Conservation (phyloP, 352 stramenopile species). For the Aphanomyces cochlioides region DNA sequence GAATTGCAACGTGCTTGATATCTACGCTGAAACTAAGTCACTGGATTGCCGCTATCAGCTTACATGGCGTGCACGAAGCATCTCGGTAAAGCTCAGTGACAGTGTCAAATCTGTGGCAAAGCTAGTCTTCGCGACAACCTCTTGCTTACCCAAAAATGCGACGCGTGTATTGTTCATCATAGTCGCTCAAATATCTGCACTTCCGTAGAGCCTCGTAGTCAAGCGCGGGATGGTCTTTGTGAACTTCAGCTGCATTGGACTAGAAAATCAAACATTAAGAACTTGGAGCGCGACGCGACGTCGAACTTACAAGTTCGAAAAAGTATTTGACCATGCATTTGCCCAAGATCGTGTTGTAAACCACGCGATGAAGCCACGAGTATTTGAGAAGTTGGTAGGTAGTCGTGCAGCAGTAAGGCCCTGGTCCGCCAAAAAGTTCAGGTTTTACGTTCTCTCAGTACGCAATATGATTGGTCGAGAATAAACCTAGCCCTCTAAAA, state of each 20-base stretch:
- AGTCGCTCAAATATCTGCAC: constrained; percentile 44
- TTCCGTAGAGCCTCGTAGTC: constrained; percentile 43
- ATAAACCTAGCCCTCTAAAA: no score
- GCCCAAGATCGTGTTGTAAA: constrained; percentile 26
- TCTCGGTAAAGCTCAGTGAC: constrained; percentile 46
- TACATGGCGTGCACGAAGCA: constrained; percentile 37
- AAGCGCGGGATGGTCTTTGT: constrained; percentile 43
- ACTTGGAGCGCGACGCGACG: neutral
- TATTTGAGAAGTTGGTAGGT: constrained; percentile 43
- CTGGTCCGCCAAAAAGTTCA: no score
- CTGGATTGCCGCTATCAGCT: neutral
- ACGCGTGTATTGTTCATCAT: constrained; percentile 60
- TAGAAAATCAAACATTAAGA: constrained; percentile 6
- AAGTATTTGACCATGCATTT: neutral
- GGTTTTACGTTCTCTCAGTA: no score
- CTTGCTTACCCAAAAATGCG: constrained; percentile 21
- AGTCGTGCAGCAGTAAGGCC: constrained; percentile 54
- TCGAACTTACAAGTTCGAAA: neutral
- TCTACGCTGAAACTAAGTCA: neutral
- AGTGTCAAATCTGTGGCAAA: constrained; percentile 20
- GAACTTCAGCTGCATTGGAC: constrained; percentile 60
- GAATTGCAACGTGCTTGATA: constrained; percentile 40
- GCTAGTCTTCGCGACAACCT: no score
- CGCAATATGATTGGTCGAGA: no score
- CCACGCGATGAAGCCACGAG: constrained; percentile 51